Evolutionary conservation across 768 basidiomycete genomes (phyloP).

Genomic region (Suillus subaureus): DNA sequence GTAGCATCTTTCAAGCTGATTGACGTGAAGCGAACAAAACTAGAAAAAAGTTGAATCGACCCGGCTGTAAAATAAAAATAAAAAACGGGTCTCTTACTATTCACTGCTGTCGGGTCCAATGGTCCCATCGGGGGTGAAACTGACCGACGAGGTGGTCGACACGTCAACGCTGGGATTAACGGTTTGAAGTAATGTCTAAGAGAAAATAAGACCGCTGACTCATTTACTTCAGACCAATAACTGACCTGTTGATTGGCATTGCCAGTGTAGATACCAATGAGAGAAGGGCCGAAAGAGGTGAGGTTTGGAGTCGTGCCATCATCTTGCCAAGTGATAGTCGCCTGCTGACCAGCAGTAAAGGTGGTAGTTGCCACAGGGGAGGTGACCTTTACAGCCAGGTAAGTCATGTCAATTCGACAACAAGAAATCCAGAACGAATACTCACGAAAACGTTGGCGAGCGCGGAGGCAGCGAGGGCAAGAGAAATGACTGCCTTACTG

Average conservation of each 20-base stretch:
- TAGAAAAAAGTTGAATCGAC: slow-evolving; percentile 23
- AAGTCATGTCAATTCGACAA: not conserved
- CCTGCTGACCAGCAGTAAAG: slow-evolving; percentile 51
- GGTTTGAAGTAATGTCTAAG: slow-evolving; percentile 57
- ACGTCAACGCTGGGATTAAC: slow-evolving; percentile 55
- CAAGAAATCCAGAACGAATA: not conserved
- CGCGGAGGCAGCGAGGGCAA: slow-evolving; percentile 55
- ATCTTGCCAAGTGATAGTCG: slow-evolving; percentile 63
- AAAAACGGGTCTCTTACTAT: slow-evolving; percentile 59
- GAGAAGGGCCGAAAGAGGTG: slow-evolving; percentile 49
- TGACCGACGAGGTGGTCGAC: slow-evolving; percentile 43
- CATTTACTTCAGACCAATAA: not conserved
- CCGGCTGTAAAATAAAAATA: too few relatives aligned
- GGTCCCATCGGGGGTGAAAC: slow-evolving; percentile 51
- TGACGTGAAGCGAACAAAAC: slow-evolving; percentile 82
- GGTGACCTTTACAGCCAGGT: slow-evolving; percentile 50
- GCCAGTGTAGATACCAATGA: slow-evolving; percentile 64
- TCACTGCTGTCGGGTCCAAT: slow-evolving; percentile 56
- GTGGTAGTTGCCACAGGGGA: slow-evolving; percentile 48
- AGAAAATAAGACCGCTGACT: slow-evolving; percentile 16
- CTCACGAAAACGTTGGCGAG: slow-evolving; percentile 61
- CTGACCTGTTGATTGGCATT: slow-evolving; percentile 63
- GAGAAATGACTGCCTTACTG: slow-evolving; percentile 46
- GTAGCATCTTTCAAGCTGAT: slow-evolving; percentile 50
- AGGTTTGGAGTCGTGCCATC: slow-evolving; percentile 50